Conservation (phyloP, 495 filamentous ascomycete species). For the Hyaloscypha bicolor region DNA sequence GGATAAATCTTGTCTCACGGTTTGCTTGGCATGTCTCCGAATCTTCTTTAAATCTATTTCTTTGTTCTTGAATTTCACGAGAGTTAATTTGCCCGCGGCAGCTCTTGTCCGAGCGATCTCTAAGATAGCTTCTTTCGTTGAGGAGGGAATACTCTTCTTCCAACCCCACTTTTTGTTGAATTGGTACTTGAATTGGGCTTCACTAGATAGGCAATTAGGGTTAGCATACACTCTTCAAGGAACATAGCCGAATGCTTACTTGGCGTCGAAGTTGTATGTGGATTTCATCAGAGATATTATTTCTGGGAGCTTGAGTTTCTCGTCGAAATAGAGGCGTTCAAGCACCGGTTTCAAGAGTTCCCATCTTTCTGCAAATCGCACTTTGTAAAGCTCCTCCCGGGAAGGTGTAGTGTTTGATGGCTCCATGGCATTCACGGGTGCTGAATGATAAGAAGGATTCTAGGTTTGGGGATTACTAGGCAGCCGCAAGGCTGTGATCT, state of each 20-base stretch:
- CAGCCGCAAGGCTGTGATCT: too few species aligned
- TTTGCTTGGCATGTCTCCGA: too few species aligned
- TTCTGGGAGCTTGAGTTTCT: not conserved
- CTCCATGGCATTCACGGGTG: too few species aligned
- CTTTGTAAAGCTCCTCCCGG: too few species aligned
- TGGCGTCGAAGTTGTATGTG: not conserved
- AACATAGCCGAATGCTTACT: not conserved
- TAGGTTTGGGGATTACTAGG: too few species aligned
- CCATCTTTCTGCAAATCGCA: not conserved
- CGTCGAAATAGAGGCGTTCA: not conserved
- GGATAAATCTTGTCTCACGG: too few species aligned
- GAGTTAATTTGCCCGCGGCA: not conserved
- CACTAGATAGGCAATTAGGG: not conserved
- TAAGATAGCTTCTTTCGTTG: not conserved
- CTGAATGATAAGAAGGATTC: too few species aligned
- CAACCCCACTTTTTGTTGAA: not conserved
- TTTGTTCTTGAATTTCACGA: not conserved
- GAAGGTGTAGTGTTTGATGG: too few species aligned
- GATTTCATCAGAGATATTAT: not conserved
- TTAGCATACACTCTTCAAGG: not conserved
- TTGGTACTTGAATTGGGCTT: not conserved
- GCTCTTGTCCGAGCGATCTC: not conserved
- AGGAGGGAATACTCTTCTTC: not conserved
- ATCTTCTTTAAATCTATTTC: not conserved
- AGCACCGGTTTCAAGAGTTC: not conserved